Conservation (phyloP, 768 basidiomycete species). For the Collybia nuda region DNA sequence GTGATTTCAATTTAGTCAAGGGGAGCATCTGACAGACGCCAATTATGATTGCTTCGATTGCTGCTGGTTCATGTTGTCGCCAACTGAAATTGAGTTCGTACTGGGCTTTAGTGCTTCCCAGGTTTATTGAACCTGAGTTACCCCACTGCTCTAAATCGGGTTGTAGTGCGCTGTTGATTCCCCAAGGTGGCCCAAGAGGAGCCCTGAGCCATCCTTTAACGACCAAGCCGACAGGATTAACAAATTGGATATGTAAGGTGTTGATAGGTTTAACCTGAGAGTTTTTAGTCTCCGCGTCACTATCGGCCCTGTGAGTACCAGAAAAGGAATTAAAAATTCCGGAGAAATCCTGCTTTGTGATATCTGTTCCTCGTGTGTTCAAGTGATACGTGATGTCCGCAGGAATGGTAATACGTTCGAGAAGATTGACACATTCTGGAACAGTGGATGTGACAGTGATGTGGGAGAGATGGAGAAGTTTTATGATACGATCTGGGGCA, state of each 20-base stretch:
- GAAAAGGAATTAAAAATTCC: conserved; percentile 15
- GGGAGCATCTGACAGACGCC: conserved; percentile 21
- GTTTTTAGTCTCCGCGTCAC: conserved; percentile 7
- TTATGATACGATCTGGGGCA: conserved; percentile 14
- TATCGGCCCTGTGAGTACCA: conserved; percentile 4
- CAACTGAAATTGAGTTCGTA: conserved; percentile 23
- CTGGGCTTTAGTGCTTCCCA: too few species aligned
- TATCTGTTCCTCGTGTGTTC: conserved; percentile 14
- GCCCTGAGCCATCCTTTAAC: conserved; percentile 15
- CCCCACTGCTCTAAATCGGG: too few species aligned
- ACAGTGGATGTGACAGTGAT: conserved; percentile 18
- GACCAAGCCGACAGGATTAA: conserved; percentile 10
- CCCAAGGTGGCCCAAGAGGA: neutral
- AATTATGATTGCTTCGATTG: conserved; percentile 14
- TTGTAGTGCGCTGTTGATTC: too few species aligned
- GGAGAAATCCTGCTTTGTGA: conserved; percentile 16
- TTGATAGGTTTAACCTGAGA: conserved; percentile 11
- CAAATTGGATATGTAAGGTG: conserved; percentile 11
- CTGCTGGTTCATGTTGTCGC: conserved; percentile 11
- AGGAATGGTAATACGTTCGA: conserved; percentile 22
- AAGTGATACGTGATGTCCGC: conserved; percentile 14
- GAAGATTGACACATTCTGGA: conserved; percentile 21
- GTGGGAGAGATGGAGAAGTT: conserved; percentile 19
- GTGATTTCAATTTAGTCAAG: conserved; percentile 20
- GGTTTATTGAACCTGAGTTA: too few species aligned